Evolutionary conservation across 768 basidiomycete genomes (phyloP), one percentile per base, ranked within the genome.

Genomic region (Kwoniella botswanensis): DNA sequence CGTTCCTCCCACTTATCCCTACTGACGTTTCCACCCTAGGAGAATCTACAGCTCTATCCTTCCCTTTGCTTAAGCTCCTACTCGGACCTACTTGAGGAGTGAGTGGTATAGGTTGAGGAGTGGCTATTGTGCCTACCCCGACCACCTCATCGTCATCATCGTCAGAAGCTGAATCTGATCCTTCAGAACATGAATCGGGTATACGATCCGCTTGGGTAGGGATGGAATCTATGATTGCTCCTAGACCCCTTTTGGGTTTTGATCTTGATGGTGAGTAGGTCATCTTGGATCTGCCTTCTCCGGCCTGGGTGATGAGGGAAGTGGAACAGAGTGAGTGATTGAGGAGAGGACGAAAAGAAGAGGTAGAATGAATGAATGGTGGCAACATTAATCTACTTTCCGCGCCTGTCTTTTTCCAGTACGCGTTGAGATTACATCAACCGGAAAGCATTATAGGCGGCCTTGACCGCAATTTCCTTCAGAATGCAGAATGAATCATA

Each of bases 181-280:
- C 74, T 58, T 76, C 75, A 5, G 69, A 71, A 56, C 75, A 76
- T 41, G 75, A 76, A 55, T 73, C 68, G 7, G 70, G 65, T 5
- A 76, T 69, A 22, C 50, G 46, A 54, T 74, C 73, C 4, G 58
- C 63, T 35, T 70, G 68, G 35, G 68, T 70, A 18, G 68, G 55
- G 5, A 70, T 63, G n/a, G 68, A 62, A 44, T 70, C 68, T 12
- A 70, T 55, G 22, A 70, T 63, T 17, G 46, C 68, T 12, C 57
- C 56, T 44, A 70, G 42, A 43, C 63, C 58, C 43, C 68, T 53
- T 42, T 65, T 64, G n/a, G 56, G 55, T 35, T 29, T 59, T 17
- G 68, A 52, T 43, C 26, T 44, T 7, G 44, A 43, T 22, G 54
- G 56, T 3, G 62, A 60, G n/a, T 55, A 62, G 6, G 58, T 63